Conservation (phyloP, 371 early-diverging fungal species). For the Rhizopus delemar region DNA sequence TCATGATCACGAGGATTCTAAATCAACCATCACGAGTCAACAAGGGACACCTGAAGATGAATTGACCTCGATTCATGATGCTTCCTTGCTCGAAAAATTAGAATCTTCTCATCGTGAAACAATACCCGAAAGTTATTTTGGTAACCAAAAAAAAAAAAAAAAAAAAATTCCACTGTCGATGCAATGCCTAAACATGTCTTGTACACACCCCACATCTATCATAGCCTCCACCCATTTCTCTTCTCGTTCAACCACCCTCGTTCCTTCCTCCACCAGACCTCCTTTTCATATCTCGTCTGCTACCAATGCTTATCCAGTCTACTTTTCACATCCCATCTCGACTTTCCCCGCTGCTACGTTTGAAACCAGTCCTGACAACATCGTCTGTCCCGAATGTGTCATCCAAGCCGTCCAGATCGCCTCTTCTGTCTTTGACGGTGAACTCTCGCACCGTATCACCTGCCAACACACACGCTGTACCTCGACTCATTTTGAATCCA, state of each 20-base stretch:
- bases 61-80: conserved; percentile 34
- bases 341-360: conserved; percentile 33
- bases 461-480: conserved; percentile 46
- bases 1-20: conserved; percentile 25
- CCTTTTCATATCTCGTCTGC: conserved; percentile 37
- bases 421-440: conserved; percentile 52
- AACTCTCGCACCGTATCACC: conserved; percentile 44
- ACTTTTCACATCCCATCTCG: conserved; percentile 30
- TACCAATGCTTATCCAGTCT: conserved; percentile 38
- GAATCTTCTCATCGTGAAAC: conserved; percentile 29
- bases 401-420: conserved; percentile 53
- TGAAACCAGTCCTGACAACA: conserved; percentile 34
- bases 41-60: conserved; percentile 34
- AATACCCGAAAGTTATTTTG: conserved; percentile 30
- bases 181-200: conserved; percentile 5
- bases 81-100: conserved; percentile 40
- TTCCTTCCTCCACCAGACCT: conserved; percentile 18
- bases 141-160: conserved; percentile 21
- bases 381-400: conserved; percentile 49
- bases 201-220: background rate
- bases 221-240: background rate
- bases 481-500: conserved; percentile 30
- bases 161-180: background rate
- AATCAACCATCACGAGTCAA: conserved; percentile 12
- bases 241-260: conserved; percentile 8